Conservation (phyloP, 345 rosid genomes). For the Salix suchowensis region DNA sequence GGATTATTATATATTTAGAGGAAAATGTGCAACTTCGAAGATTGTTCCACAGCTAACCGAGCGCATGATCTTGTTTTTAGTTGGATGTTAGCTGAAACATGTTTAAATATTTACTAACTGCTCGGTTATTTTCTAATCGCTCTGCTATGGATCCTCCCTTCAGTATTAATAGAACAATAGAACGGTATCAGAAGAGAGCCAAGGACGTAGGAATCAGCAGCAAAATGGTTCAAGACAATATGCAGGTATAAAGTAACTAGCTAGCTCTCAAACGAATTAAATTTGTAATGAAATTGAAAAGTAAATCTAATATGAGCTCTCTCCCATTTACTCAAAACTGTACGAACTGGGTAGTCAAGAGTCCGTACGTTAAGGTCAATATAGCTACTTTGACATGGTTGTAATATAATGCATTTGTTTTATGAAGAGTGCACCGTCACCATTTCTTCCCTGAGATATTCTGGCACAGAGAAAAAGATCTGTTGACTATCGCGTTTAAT, state of each 20-base stretch:
- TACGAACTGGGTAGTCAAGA: neutral
- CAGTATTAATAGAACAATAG: constrained; percentile 64
- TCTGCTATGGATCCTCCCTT: constrained; percentile 14
- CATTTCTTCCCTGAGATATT: neutral
- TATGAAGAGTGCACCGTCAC: neutral
- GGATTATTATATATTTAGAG: neutral
- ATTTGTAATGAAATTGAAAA: neutral
- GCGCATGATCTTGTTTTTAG: neutral
- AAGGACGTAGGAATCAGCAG: constrained; percentile 42
- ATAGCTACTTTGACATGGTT: neutral
- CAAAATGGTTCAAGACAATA: constrained; percentile 25
- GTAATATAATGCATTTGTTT: neutral
- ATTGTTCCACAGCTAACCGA: neutral
- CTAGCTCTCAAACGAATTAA: neutral
- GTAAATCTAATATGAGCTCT: neutral
- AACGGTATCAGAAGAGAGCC: constrained; percentile 58
- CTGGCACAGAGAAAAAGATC: neutral
- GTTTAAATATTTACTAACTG: neutral
- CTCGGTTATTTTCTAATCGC: neutral
- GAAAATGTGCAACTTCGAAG: too few relatives aligned
- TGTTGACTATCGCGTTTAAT: neutral
- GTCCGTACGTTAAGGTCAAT: neutral
- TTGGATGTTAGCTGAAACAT: neutral
- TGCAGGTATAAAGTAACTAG: constrained; percentile 40
- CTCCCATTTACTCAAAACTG: neutral